Percentiles rank a stretch among this genome's conserved stretches.
These are phyloP conservation scores for Globisporangium orthogonon DNA, from an alignment of 352 stramenopile genomes.

Conservation along the genomic window DNA sequence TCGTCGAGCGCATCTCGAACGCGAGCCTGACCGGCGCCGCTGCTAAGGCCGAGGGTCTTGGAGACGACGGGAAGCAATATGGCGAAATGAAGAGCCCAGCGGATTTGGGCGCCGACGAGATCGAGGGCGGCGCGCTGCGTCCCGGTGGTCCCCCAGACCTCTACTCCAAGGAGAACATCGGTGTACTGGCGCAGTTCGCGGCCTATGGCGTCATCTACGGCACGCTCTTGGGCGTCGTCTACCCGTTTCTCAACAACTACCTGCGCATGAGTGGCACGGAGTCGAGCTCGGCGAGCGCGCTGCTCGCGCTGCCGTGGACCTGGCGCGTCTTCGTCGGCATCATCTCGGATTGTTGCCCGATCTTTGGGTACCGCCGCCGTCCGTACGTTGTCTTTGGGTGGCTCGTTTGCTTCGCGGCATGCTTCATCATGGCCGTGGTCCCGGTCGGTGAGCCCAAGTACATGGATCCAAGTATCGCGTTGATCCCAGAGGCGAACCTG, in stretches of 20 bases:
- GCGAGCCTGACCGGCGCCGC: neutral
- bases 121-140: conserved; percentile 35
- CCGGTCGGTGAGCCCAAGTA: conserved; percentile 51
- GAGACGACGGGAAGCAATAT: conserved; percentile 8
- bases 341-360: conserved; percentile 30
- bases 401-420: conserved; percentile 24
- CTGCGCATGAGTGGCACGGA: conserved; percentile 41
- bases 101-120: conserved; percentile 8
- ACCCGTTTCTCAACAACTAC: conserved; percentile 52
- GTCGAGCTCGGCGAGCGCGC: conserved; percentile 20
- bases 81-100: conserved; percentile 17
- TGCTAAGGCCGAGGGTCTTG: neutral
- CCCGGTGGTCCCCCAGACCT: conserved; percentile 21
- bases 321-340: conserved; percentile 56
- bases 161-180: conserved; percentile 36
- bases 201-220: conserved; percentile 42
- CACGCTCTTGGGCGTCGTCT: conserved; percentile 30
- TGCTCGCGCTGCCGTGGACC: conserved; percentile 43
- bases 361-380: conserved; percentile 31
- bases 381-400: conserved; percentile 67
- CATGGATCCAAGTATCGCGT: conserved; percentile 26
- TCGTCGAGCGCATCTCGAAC: conserved; percentile 21
- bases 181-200: conserved; percentile 40
- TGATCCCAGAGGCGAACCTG: conserved; percentile 21
- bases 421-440: conserved; percentile 29